Evolutionary conservation across 305 asterid species (phyloP).

Genomic region (Coffea humblotiana): DNA sequence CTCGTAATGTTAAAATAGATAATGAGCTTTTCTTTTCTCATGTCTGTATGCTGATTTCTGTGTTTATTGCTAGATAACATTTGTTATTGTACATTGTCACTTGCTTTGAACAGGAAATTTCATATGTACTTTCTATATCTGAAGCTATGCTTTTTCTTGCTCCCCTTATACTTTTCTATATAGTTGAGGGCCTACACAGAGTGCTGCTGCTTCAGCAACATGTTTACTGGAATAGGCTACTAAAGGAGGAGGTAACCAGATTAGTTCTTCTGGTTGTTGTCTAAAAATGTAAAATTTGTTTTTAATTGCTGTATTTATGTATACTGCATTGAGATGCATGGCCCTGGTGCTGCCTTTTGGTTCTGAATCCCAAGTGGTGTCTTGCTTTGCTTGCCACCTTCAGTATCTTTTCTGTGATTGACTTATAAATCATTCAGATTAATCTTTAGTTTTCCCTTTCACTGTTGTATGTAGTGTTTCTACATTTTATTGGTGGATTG

Average conservation of each 20-base stretch:
- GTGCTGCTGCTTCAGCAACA: slow-evolving; percentile 16
- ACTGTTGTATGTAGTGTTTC: background rate
- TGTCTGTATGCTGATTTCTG: background rate
- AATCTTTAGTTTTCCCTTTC: background rate
- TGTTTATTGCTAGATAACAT: background rate
- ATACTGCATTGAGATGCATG: slow-evolving; percentile 2
- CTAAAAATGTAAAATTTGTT: slow-evolving; percentile 19
- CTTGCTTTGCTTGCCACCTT: slow-evolving; percentile 12
- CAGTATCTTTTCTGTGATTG: background rate
- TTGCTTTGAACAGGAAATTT: background rate
- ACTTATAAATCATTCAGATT: background rate
- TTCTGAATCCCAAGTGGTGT: slow-evolving; percentile 1
- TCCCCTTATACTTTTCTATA: slow-evolving; percentile 3
- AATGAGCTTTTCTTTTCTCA: background rate
- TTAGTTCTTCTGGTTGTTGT: slow-evolving; percentile 18
- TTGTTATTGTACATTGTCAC: background rate
- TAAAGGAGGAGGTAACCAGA: slow-evolving; percentile 35
- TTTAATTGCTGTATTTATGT: slow-evolving; percentile 7
- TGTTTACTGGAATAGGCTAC: slow-evolving; percentile 24
- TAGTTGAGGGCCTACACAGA: slow-evolving; percentile 21
- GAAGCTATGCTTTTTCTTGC: background rate
- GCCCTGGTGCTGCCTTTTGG: background rate
- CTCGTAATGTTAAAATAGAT: background rate
- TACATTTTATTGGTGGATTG: background rate
- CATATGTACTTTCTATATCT: background rate